These are phyloP conservation scores for Aspergillus aculeatus DNA, from an alignment of 2,329 filamentous ascomycete genomes.

Conservation along the genomic window DNA sequence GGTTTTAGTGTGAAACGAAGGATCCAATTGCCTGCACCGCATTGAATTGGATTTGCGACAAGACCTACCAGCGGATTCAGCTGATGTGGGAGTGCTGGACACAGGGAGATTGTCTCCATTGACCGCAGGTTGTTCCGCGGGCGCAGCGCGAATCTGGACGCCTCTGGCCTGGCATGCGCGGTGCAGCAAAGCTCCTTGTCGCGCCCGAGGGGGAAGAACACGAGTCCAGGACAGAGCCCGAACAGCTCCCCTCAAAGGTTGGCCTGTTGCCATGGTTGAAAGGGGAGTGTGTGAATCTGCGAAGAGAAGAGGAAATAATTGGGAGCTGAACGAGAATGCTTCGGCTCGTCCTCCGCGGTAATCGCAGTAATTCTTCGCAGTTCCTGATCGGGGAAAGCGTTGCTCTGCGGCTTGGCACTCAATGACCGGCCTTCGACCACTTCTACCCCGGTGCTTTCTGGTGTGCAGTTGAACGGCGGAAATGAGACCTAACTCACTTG, in stretches of 20 bases:
- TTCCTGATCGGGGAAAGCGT: slow-evolving; percentile 23
- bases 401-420: slow-evolving; percentile 12
- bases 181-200: slow-evolving; percentile 22
- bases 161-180: slow-evolving; percentile 33
- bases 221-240: slow-evolving; percentile 34
- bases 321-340: slow-evolving; percentile 7
- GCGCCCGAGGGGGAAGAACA: slow-evolving; percentile 27
- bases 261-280: slow-evolving; percentile 33
- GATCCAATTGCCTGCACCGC: background rate
- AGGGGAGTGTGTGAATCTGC: slow-evolving; percentile 10
- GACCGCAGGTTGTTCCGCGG: slow-evolving; percentile 38
- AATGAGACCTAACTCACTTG: too few relatives aligned
- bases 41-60: background rate
- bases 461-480: too few relatives aligned
- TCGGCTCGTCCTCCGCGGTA: slow-evolving; percentile 15
- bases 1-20: background rate
- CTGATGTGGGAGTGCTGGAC: slow-evolving; percentile 38
- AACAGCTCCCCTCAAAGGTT: slow-evolving; percentile 36
- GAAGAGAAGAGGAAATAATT: slow-evolving; percentile 8
- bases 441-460: background rate
- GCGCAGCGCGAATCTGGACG: slow-evolving; percentile 47
- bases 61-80: slow-evolving; percentile 43
- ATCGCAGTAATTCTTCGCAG: slow-evolving; percentile 20
- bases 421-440: background rate
- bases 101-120: slow-evolving; percentile 40